Percentiles rank a stretch among this genome's conserved stretches.
phyloP scores from a whole-genome alignment of 2,329 filamentous ascomycete genomes.

The Colletotrichum gloeosporioides region DNA sequence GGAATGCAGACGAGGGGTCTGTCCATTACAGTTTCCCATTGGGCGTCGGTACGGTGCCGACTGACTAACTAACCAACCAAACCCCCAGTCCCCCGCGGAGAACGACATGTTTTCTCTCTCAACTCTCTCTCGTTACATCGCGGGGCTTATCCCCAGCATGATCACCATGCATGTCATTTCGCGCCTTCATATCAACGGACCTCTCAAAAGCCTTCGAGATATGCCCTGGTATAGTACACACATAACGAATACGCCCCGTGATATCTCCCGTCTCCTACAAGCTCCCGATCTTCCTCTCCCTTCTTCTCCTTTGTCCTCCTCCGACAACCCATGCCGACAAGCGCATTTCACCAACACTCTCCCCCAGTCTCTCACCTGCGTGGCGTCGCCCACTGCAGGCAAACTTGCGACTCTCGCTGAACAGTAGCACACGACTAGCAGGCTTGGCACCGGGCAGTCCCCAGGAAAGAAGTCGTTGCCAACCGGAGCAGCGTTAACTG shows the following conservation, averaged over 20 bases:
- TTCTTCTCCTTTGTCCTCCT: neutral
- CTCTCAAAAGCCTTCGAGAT: neutral
- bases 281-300: neutral
- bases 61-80: neutral
- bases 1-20: neutral
- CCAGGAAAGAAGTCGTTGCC: neutral
- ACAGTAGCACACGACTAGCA: neutral
- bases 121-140: constrained; percentile 7
- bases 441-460: neutral
- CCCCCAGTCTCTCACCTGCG: neutral
- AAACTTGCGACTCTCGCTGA: constrained; percentile 10
- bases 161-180: constrained; percentile 1
- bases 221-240: neutral
- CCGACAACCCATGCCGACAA: neutral
- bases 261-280: neutral
- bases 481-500: neutral
- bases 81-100: neutral
- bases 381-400: constrained; percentile 9
- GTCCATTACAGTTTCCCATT: neutral
- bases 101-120: neutral
- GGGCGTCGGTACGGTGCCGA: neutral
- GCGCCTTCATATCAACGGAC: neutral
- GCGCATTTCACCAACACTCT: neutral
- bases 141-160: neutral
- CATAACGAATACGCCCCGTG: neutral